Base-by-base conservation (phyloP, 257 asterid genomes). In the Haberlea rhodopensis region DNA sequence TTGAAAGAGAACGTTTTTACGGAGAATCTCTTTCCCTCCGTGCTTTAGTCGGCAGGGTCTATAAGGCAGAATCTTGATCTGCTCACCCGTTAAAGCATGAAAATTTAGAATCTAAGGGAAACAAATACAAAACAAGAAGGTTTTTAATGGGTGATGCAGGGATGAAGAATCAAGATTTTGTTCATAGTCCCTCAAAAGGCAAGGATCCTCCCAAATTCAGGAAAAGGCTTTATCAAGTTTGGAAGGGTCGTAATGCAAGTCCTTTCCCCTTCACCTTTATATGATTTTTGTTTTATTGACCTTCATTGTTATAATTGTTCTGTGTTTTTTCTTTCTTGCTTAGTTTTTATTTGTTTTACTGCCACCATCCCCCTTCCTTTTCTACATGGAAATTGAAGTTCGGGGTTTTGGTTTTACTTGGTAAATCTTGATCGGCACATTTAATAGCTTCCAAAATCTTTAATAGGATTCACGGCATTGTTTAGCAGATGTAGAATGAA, bases 181-280 rank as follows among this genome's bases (percentile, higher is more conserved):
- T 68, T 73, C 43, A 9, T 32, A 78, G 75, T 65, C 77, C 86
- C 73, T 68, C 84, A 73, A 74, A 55, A 60, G 45, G 65, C 76
- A 53, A 40, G 53, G 88, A 75, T 82, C 79, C 81, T 77, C 66
- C 94, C 65, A 77, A 63, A 65, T 51, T 69, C 34, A 72, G 75
- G 79, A 81, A 15, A 62, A 81, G 95, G 80, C 85, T 89, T 62
- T 87, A 91, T 76, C 87, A 81, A 78, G 85, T 87, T 65, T 91
- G 98, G 98, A 80, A 73, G 77, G 98, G 98, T 66, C 91, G 95
- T 55, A 91, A 89, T 72, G 98, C 89, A 81, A 81, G 73, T 52
- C 16, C 2, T 31, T 48, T 49, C 7, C 21, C 40, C 23, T 48
- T 28, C n/a, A 49, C 13, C 22, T 5, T 18, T 25, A 8, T 16